Base-by-base conservation (phyloP, 1,284 basidiomycete species). In the Puccinia novopanici region DNA sequence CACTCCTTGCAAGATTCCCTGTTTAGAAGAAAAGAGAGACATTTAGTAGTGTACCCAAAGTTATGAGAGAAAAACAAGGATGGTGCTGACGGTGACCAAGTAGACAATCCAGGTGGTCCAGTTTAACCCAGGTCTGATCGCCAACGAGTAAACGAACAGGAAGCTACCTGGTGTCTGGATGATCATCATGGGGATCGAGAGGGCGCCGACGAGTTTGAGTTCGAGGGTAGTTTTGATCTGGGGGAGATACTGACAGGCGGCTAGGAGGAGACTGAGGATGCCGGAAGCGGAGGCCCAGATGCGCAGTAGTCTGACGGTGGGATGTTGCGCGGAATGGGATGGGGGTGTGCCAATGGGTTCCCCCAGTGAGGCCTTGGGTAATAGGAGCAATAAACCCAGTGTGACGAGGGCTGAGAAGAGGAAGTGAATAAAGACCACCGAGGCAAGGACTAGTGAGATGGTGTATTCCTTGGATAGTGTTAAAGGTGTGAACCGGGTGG, bases 101-200 rank as follows among this genome's bases (percentile, higher is more conserved):
- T 84, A 86, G 13, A 85, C 84, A 2, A 84, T 83, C 3, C 85
- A 83, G 48, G 84, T 84, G 0, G 85, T 84, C 85, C 84, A 85
- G 75, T 86, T 83, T 22, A 83, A 82, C 8, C 85, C 85, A 17
- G 85, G 85, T 75, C 84, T 84, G 27, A 84, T 81, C 3, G 85
- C 83, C 12, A 86, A 81, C n/a, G 85, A 84, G 76, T 86, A 86
- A 80, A 86, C 83, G 72, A 86, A 86, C 65, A 86, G 70, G 74
- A 83, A 83, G 48, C 83, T 84, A n/a, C 85, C 85, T 3, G 85
- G 85, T 37, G 91, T 94, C 86, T 99, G 95, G 30, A 99, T 92
- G 65, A 90, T 87, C 96, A 99, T 98, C 90, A 94, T 97, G 1
- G 91, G 91, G 82, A 98, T 92, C 83, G 92, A 95, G 30, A 98